Evolutionary conservation across 495 filamentous ascomycete species (phyloP).

Genomic region (Aspergillus campestris): DNA sequence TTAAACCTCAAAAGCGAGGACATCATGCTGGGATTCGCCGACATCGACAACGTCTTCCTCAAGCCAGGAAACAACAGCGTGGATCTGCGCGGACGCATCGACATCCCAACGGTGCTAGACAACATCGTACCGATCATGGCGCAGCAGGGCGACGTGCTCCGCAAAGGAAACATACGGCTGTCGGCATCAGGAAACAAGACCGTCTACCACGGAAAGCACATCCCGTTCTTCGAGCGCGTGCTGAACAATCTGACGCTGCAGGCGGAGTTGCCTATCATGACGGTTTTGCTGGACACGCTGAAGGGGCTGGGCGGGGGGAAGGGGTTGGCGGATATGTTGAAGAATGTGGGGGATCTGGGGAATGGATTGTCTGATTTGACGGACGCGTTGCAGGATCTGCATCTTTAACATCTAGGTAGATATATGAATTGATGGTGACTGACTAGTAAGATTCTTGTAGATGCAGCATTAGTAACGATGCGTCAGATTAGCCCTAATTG

Average conservation of each 20-base stretch:
- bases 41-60: conserved; percentile 30
- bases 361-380: neutral
- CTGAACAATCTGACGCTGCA: conserved; percentile 35
- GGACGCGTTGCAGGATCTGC: neutral
- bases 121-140: conserved; percentile 30
- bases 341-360: conserved; percentile 4
- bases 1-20: conserved; percentile 32
- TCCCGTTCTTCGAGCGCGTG: conserved; percentile 33
- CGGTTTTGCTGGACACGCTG: conserved; percentile 24
- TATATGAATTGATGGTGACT: neutral
- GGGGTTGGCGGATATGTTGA: conserved; percentile 2
- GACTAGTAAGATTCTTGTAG: neutral
- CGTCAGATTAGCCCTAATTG: too few relatives aligned
- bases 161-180: conserved; percentile 30
- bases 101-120: conserved; percentile 9
- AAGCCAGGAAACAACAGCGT: conserved; percentile 39
- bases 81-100: conserved; percentile 21
- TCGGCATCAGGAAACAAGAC: conserved; percentile 34
- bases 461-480: neutral
- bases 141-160: conserved; percentile 21
- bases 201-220: conserved; percentile 33
- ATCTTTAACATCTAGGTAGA: conserved; percentile 1
- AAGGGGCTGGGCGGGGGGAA: conserved; percentile 5
- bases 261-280: conserved; percentile 25
- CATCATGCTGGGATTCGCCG: conserved; percentile 30